These are phyloP conservation scores for Penicillium silybi DNA, from an alignment of 495 filamentous ascomycete species.

Conservation along the genomic window DNA sequence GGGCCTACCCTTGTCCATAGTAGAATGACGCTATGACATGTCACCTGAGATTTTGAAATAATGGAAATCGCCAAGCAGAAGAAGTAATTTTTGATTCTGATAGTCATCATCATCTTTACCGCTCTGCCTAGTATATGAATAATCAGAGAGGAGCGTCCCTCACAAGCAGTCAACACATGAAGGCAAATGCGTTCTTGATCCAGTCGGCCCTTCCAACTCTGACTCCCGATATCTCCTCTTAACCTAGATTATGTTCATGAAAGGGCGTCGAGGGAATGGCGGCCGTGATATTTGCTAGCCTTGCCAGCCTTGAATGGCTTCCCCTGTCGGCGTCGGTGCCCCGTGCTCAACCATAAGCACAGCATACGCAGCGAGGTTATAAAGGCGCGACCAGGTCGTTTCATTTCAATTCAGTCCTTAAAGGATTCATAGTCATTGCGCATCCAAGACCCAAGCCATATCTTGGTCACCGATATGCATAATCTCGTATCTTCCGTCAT, in stretches of 20 bases:
- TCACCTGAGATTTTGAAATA: neutral
- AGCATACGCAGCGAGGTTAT: neutral
- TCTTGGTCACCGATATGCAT: neutral
- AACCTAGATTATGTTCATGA: neutral
- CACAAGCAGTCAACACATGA: neutral
- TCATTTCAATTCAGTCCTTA: neutral
- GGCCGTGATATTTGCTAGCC: too few species aligned
- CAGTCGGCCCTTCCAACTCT: neutral
- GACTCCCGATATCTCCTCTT: neutral
- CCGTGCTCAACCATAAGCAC: neutral
- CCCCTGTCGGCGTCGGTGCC: neutral
- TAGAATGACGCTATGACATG: neutral
- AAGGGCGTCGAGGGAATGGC: neutral
- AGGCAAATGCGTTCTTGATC: neutral
- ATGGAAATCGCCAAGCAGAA: neutral
- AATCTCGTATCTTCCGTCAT: constrained; percentile 15
- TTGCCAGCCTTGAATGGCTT: neutral
- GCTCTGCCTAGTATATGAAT: neutral
- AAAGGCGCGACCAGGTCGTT: neutral
- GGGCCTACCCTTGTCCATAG: neutral
- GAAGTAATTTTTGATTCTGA: too few species aligned
- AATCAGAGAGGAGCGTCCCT: neutral
- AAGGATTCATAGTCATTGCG: too few species aligned
- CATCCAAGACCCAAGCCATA: too few species aligned
- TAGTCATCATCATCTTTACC: neutral